These are phyloP conservation scores for Globisporangium ultimum DNA, from an alignment of 352 stramenopile species.

Conservation along the genomic window DNA sequence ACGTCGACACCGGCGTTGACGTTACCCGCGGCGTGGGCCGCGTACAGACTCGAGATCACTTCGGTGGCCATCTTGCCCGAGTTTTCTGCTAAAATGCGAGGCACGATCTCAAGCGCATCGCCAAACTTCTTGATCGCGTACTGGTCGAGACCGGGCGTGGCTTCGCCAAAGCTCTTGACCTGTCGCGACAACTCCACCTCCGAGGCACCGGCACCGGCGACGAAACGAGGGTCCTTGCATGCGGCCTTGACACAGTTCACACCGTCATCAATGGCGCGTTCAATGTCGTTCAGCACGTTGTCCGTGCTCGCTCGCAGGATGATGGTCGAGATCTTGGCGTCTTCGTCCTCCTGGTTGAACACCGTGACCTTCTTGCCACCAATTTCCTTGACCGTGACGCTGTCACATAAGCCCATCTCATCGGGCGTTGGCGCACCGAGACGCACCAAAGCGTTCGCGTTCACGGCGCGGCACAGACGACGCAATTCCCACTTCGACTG, in stretches of 20 bases:
- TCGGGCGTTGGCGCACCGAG: conserved; percentile 96
- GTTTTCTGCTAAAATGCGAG: conserved; percentile 98
- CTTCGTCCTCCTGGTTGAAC: conserved; percentile 93
- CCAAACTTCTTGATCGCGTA: conserved; percentile 99
- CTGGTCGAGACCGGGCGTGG: conserved; percentile 97
- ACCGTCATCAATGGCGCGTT: conserved; percentile 97
- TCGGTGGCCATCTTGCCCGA: conserved; percentile 93
- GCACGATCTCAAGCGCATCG: conserved; percentile 97
- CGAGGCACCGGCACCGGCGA: conserved; percentile 93
- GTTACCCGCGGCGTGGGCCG: conserved; percentile 93
- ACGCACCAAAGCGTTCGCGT: conserved; percentile 96
- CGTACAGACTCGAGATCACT: conserved; percentile 94
- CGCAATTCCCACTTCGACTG: conserved; percentile 98
- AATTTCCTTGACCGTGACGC: conserved; percentile 94
- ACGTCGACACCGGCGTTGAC: conserved; percentile 93
- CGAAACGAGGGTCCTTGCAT: conserved; percentile 93
- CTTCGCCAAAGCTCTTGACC: conserved; percentile 94
- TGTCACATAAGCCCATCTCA: conserved; percentile 97
- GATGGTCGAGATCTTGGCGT: conserved; percentile 96
- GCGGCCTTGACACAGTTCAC: conserved; percentile 96
- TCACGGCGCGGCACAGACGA: conserved; percentile 95
- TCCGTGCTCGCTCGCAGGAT: conserved; percentile 93
- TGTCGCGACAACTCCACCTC: conserved; percentile 96
- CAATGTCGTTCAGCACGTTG: conserved; percentile 98
- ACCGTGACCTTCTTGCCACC: conserved; percentile 96